Evolutionary conservation across 441 rosid genomes (phyloP).

Genomic region (Adansonia rubrostipa): DNA sequence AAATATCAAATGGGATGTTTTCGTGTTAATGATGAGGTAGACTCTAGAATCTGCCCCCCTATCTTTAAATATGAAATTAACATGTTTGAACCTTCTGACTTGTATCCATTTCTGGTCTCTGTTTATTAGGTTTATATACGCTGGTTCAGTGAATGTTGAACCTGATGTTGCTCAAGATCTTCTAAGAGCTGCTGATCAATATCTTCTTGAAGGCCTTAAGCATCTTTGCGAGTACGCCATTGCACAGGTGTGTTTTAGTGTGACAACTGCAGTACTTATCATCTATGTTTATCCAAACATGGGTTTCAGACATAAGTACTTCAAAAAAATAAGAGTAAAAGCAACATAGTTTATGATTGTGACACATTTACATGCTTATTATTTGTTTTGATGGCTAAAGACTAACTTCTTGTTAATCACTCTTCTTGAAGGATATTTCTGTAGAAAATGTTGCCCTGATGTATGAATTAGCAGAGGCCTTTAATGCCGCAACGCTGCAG

Average conservation of each 20-base stretch:
- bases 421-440: constrained; percentile 49
- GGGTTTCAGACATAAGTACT: too few species aligned
- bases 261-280: neutral
- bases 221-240: constrained; percentile 61
- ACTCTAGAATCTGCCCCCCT: constrained; percentile 7
- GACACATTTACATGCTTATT: neutral
- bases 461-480: constrained; percentile 67
- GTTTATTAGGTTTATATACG: constrained; percentile 55
- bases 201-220: constrained; percentile 68
- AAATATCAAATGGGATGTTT: constrained; percentile 72
- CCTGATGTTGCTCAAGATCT: constrained; percentile 60
- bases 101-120: constrained; percentile 21
- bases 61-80: neutral
- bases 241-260: constrained; percentile 55
- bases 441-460: constrained; percentile 51
- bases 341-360: neutral
- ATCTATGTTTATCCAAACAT: too few species aligned
- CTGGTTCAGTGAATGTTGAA: constrained; percentile 54
- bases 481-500: constrained; percentile 55
- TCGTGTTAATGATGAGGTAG: constrained; percentile 76
- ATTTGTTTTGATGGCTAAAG: neutral
- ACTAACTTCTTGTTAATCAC: neutral
- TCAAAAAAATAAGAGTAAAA: too few species aligned
- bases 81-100: neutral
- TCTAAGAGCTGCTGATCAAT: constrained; percentile 77